Base-by-base conservation (phyloP, 148 eudicot species). In the Mesembryanthemum crystallinum region DNA sequence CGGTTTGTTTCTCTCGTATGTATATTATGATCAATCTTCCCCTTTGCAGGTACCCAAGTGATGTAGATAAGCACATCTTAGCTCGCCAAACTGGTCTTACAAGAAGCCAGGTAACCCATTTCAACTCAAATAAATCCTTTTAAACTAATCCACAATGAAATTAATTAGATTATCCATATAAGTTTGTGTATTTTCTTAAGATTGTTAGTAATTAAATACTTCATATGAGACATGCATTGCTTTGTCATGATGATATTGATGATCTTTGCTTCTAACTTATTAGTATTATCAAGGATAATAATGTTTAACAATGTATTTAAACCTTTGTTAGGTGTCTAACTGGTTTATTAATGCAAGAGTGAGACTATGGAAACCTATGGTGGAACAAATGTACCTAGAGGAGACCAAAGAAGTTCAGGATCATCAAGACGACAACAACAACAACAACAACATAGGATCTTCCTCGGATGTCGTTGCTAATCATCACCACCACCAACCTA, bases 321-420 rank as follows among this genome's bases (percentile, higher is more conserved):
- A 8, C 49, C 1, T 45, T 45, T 45, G 12, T 21, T 71, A 95
- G 99, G 99, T 96, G 28, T 96, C 99, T 3, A 96, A 96, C 79
- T 96, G 99, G 99, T 96, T 96, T 73, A 96, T 96, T 23, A 96
- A 96, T 57, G 99, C 99, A 64, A 85, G 99, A 79, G 99, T 96
- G 58, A 88, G 99, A 80, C 88, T 96, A 54, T 96, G 99, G 99
- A 96, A 96, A 73, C 99, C 99, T 12, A 96, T 92, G 99, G 98
- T 96, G 73, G 99, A 96, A 71, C 97, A 96, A 69, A 96, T 96
- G 99, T 96, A 96, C 83, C 24, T 89, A 28, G 99, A 96, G 78
- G 99, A 96, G 77, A 85, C 87, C 57, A 96, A 92, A 74, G 86
- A 82, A 2, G 90, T 88, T 42, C 79, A 80, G 67, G 72, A 76